Percentiles rank a stretch among this genome's conserved stretches.
These are phyloP conservation scores for Dendryphion nanum DNA, from an alignment of 2,329 filamentous ascomycete genomes.

Conservation along the genomic window DNA sequence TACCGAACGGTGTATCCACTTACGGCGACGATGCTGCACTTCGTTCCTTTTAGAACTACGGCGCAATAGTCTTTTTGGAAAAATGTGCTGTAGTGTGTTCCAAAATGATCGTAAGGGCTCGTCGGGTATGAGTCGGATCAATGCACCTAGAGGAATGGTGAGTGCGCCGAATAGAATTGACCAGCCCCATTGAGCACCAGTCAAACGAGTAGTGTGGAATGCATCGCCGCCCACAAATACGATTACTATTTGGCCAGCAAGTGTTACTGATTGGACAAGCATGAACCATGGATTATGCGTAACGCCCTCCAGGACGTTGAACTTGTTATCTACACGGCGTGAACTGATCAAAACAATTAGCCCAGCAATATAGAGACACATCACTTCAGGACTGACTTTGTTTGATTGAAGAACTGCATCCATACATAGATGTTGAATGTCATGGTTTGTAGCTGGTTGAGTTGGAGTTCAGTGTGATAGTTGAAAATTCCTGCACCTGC, in stretches of 20 bases:
- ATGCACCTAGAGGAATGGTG: background rate
- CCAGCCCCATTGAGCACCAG: constrained; percentile 2
- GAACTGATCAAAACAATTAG: no score
- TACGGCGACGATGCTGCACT: no score
- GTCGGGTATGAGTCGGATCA: background rate
- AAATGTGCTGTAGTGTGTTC: no score
- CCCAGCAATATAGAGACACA: no score
- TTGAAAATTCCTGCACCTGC: constrained; percentile 56
- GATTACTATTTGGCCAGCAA: constrained; percentile 58
- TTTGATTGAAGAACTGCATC: constrained; percentile 67
- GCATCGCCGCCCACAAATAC: constrained; percentile 57
- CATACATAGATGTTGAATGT: constrained; percentile 71
- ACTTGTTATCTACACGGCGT: constrained; percentile 60
- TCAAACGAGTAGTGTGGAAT: constrained; percentile 46
- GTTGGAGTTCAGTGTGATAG: constrained; percentile 44
- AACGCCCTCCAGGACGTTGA: constrained; percentile 61
- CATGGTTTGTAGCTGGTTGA: constrained; percentile 57
- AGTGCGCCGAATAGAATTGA: background rate
- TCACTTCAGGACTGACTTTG: no score
- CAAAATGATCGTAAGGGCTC: no score
- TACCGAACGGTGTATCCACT: no score
- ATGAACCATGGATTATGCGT: constrained; percentile 59
- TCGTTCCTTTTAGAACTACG: no score
- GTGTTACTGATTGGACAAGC: constrained; percentile 56
- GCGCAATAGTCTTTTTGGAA: no score